Base-by-base conservation (phyloP, 805 yeast species). In the Monosporozyma siamensis region DNA sequence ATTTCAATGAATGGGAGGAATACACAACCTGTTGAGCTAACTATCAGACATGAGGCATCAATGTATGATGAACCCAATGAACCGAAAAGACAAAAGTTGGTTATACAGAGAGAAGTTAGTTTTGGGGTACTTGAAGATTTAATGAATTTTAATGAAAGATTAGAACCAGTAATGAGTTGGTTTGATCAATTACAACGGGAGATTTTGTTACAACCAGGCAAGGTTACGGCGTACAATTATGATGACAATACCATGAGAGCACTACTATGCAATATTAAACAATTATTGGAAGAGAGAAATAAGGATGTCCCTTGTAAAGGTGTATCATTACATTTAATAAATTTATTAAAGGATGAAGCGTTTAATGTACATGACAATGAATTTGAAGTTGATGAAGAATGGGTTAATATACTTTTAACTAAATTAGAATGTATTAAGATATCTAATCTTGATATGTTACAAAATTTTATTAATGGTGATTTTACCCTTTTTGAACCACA, bases 61-160 rank as follows among this genome's bases (percentile, higher is more conserved):
- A 48, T 56, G 34, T 56, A 56, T 34, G 61, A 56, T 42, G 61
- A 56, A 35, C 52, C 40, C 5, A 41, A 32, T n/a, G 46, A 32
- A 6, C 34, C 38, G 10, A 34, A 29, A 27, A 35, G 24, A 15
- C 4, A 18, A 17, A n/a, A 10, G n/a, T n/a, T n/a, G n/a, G n/a
- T n/a, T n/a, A n/a, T n/a, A n/a, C n/a, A n/a, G n/a, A n/a, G n/a
- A n/a, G n/a, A n/a, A n/a, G n/a, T n/a, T n/a, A n/a, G n/a, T n/a
- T n/a, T n/a, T n/a, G n/a, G n/a, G n/a, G n/a, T n/a, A n/a, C n/a
- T n/a, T n/a, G n/a, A n/a, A n/a, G n/a, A n/a, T n/a, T n/a, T 15
- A 9, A 20, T 34, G 9, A 34, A 22, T 7, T 40, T 50, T 27
- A 35, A 46, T 5, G 14, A 34, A 3, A 44, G 46, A 15, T 17